Evolutionary conservation across 169 alveolate species (phyloP).

Genomic region (Plasmodium malariae): DNA sequence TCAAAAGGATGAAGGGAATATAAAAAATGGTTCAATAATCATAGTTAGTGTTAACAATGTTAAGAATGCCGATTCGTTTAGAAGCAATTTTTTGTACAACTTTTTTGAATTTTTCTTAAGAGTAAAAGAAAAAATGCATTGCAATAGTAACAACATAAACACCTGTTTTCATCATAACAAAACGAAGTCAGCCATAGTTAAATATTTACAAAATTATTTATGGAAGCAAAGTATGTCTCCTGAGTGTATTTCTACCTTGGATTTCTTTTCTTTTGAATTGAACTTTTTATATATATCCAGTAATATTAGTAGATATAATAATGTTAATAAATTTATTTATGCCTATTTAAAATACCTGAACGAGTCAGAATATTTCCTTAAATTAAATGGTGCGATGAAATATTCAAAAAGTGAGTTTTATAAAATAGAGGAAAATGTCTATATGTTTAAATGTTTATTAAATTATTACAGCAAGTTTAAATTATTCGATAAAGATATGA

Average conservation of each 20-base stretch:
- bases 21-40: slow-evolving; percentile 6
- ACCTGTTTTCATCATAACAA: not conserved
- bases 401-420: slow-evolving; percentile 33
- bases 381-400: not conserved
- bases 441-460: slow-evolving; percentile 14
- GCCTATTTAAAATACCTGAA: slow-evolving; percentile 23
- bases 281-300: slow-evolving; percentile 30
- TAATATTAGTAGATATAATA: slow-evolving; percentile 19
- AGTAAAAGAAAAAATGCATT: not conserved
- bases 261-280: slow-evolving; percentile 27
- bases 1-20: not conserved
- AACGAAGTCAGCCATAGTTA: slow-evolving; percentile 8
- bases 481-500: not conserved
- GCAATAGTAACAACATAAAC: not conserved
- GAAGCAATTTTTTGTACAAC: slow-evolving; percentile 1
- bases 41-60: slow-evolving; percentile 27
- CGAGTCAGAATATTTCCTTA: not conserved
- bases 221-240: not conserved
- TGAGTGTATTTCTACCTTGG: not conserved
- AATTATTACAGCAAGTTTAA: slow-evolving; percentile 22
- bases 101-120: slow-evolving; percentile 38
- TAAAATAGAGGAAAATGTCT: slow-evolving; percentile 36
- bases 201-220: slow-evolving; percentile 20
- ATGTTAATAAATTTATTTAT: slow-evolving; percentile 34
- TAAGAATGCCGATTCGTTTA: not conserved